These are phyloP conservation scores for Alopecurus myosuroides DNA, from an alignment of 176 grass and related monocot genomes.

Conservation along the genomic window DNA sequence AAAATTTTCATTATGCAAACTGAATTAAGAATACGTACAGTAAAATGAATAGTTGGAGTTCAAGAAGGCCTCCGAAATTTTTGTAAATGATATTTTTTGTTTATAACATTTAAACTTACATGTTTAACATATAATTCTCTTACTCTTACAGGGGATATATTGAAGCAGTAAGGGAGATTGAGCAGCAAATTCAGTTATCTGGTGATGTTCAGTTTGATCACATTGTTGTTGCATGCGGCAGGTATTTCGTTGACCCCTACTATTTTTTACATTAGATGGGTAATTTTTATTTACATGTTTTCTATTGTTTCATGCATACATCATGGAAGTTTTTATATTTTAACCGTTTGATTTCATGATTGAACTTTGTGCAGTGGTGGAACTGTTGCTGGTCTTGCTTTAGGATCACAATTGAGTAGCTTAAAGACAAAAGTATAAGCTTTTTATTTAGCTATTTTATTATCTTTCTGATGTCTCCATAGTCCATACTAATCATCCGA, in stretches of 20 bases:
- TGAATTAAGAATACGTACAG: neutral
- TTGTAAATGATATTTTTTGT: neutral
- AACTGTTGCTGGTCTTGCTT: slow-evolving; percentile 85
- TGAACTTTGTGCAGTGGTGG: slow-evolving; percentile 62
- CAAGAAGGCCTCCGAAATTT: neutral
- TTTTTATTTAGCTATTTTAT: slow-evolving; percentile 5
- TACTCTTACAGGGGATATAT: slow-evolving; percentile 79
- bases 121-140: neutral
- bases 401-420: slow-evolving; percentile 78
- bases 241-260: slow-evolving; percentile 28
- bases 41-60: neutral
- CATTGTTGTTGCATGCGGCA: slow-evolving; percentile 85
- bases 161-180: slow-evolving; percentile 83
- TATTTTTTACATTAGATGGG: neutral
- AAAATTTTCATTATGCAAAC: neutral
- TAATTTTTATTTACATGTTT: neutral
- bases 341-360: neutral
- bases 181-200: slow-evolving; percentile 57
- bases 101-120: neutral
- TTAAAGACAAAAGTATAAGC: slow-evolving; percentile 76
- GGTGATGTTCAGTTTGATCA: slow-evolving; percentile 65
- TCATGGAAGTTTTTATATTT: neutral
- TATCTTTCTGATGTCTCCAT: slow-evolving; percentile 6
- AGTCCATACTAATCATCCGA: slow-evolving; percentile 15
- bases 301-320: neutral